Evolutionary conservation across 805 yeast species (phyloP).

Genomic region (Barnettozyma botsteinii): DNA sequence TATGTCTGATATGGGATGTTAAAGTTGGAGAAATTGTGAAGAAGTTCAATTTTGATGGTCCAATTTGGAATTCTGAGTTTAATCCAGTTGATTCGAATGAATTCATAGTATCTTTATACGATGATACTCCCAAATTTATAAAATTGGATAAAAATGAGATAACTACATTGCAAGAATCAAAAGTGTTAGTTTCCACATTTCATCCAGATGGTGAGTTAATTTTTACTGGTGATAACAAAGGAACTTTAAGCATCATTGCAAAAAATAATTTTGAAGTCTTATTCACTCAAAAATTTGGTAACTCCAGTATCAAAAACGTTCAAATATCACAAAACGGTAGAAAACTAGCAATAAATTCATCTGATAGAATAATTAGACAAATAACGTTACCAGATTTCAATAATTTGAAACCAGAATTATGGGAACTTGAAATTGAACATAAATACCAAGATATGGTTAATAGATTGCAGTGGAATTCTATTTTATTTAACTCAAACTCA

Average conservation of each 20-base stretch:
- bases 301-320: slow-evolving; percentile 66
- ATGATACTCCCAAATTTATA: slow-evolving; percentile 52
- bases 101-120: slow-evolving; percentile 62
- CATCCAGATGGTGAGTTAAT: slow-evolving; percentile 50
- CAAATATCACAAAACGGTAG: slow-evolving; percentile 52
- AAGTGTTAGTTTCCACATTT: slow-evolving; percentile 33
- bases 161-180: slow-evolving; percentile 18
- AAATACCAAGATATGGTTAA: slow-evolving; percentile 89
- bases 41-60: slow-evolving; percentile 52
- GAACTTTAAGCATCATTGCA: slow-evolving; percentile 54
- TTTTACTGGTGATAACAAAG: slow-evolving; percentile 75
- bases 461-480: slow-evolving; percentile 81
- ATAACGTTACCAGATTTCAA: slow-evolving; percentile 36
- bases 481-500: slow-evolving; percentile 62
- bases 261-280: slow-evolving; percentile 28
- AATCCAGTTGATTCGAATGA: slow-evolving; percentile 42
- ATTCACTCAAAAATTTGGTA: slow-evolving; percentile 51
- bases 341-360: slow-evolving; percentile 66
- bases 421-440: slow-evolving; percentile 64
- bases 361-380: slow-evolving; percentile 72
- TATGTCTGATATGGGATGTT: slow-evolving; percentile 76
- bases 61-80: slow-evolving; percentile 65
- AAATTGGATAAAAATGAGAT: slow-evolving; percentile 27
- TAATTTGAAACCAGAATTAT: slow-evolving; percentile 19
- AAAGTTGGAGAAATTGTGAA: slow-evolving; percentile 34